A percentile compares a stretch with the other conserved stretches of the same genome.
These are phyloP conservation scores for Beta vulgaris DNA, from an alignment of 148 eudicot genomes.

Conservation along the genomic window DNA sequence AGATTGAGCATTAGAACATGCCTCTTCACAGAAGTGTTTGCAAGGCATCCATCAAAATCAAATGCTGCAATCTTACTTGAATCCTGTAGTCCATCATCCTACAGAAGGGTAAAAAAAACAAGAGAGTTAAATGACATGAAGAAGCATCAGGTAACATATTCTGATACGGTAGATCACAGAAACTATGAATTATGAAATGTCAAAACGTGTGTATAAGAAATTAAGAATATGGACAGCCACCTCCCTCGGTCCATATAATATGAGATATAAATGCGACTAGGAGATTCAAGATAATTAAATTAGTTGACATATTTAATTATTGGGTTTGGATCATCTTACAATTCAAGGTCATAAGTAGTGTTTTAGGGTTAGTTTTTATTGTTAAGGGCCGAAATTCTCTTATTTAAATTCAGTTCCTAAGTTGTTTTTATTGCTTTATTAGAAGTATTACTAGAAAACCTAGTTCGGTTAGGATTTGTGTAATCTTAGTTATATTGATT, in stretches of 20 bases:
- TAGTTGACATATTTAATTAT: too few relatives aligned
- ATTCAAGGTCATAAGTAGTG: too few relatives aligned
- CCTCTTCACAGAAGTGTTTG: slow-evolving; percentile 70
- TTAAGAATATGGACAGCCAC: not conserved
- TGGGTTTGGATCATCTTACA: too few relatives aligned
- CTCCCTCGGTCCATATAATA: not conserved
- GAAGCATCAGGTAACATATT: not conserved
- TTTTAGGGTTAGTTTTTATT: too few relatives aligned
- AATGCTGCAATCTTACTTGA: slow-evolving; percentile 87
- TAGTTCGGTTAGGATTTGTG: too few relatives aligned
- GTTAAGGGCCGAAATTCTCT: too few relatives aligned
- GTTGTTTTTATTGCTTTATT: too few relatives aligned
- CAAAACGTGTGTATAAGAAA: not conserved
- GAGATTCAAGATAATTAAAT: too few relatives aligned
- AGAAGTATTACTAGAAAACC: too few relatives aligned
- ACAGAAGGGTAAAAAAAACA: slow-evolving; percentile 4
- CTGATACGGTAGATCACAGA: not conserved
- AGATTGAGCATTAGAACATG: slow-evolving; percentile 19
- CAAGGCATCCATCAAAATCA: slow-evolving; percentile 98
- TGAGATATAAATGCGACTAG: too few relatives aligned
- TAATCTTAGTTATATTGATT: too few relatives aligned
- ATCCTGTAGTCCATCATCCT: slow-evolving; percentile 83
- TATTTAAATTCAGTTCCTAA: too few relatives aligned
- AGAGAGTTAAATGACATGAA: not conserved
- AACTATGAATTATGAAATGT: not conserved